phyloP scores from a whole-genome alignment of 306 rosid genomes.

The Prosopis cineraria region DNA sequence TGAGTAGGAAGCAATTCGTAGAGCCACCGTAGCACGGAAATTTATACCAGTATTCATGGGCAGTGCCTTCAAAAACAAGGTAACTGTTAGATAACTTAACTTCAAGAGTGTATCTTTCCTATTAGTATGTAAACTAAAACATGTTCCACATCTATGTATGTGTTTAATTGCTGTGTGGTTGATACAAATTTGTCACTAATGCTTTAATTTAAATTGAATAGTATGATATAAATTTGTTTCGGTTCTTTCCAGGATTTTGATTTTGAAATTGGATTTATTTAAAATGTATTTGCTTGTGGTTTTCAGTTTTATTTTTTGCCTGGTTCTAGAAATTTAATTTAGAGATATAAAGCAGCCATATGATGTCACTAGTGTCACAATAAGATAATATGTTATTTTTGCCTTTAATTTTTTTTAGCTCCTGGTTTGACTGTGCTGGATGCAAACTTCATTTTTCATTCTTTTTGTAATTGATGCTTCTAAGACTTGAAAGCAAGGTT shows the following conservation, averaged over 20 bases:
- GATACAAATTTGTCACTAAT: background rate
- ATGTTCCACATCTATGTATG: background rate
- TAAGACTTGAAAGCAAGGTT: background rate
- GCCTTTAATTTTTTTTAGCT: background rate
- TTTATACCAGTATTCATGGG: conserved; percentile 98
- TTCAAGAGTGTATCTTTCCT: conserved; percentile 3
- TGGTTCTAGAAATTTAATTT: background rate
- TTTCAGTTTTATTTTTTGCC: background rate
- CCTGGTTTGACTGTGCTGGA: background rate
- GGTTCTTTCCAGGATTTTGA: background rate
- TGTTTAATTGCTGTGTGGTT: background rate
- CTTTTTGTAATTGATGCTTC: background rate
- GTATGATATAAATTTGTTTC: conserved; percentile 21
- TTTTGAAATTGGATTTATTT: conserved; percentile 26
- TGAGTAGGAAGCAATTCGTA: conserved; percentile 82
- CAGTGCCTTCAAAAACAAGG: conserved; percentile 98
- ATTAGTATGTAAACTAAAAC: background rate
- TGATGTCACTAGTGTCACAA: background rate
- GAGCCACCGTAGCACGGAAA: conserved; percentile 85
- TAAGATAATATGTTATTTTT: background rate
- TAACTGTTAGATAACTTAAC: conserved; percentile 31
- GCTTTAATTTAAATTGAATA: conserved; percentile 16
- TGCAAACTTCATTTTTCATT: background rate
- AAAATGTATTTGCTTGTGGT: background rate
- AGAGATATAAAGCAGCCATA: background rate